Percentiles rank a stretch among this genome's conserved stretches.
Conservation (phyloP, 2,329 filamentous ascomycete genomes). For the Endoconidiophora polonica region DNA sequence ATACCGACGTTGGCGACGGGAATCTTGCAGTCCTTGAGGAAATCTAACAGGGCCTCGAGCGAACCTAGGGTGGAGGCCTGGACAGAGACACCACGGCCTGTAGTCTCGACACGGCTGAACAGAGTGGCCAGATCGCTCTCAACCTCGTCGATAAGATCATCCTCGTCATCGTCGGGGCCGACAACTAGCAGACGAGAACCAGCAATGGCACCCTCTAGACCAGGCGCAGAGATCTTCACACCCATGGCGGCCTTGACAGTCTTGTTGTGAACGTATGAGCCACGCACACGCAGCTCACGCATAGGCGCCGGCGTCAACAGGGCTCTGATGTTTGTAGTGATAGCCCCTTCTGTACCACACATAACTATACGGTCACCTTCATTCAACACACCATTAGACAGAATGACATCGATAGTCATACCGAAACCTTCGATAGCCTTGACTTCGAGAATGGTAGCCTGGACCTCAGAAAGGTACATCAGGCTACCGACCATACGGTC, state of each 20-base stretch:
- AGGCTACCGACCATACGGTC: slow-evolving; percentile 93
- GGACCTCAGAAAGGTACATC: slow-evolving; percentile 96
- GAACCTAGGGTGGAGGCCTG: slow-evolving; percentile 96
- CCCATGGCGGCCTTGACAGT: slow-evolving; percentile 95
- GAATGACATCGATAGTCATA: slow-evolving; percentile 93
- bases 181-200: slow-evolving; percentile 90
- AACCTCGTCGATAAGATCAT: slow-evolving; percentile 90
- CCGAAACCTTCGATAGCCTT: slow-evolving; percentile 98
- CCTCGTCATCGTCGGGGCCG: slow-evolving; percentile 88
- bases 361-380: slow-evolving; percentile 92
- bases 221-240: slow-evolving; percentile 96
- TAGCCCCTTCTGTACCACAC: slow-evolving; percentile 92
- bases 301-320: slow-evolving; percentile 84
- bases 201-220: slow-evolving; percentile 88
- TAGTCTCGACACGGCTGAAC: slow-evolving; percentile 79
- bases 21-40: slow-evolving; percentile 90
- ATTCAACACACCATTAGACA: slow-evolving; percentile 85
- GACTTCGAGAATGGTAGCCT: slow-evolving; percentile 94
- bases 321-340: slow-evolving; percentile 87
- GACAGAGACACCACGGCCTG: slow-evolving; percentile 86
- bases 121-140: slow-evolving; percentile 86
- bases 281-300: slow-evolving; percentile 89
- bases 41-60: slow-evolving; percentile 87
- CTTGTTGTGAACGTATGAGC: slow-evolving; percentile 95
- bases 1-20: slow-evolving; percentile 95